Evolutionary conservation across 257 asterid species (phyloP).

Genomic region (Cordia subcordata): DNA sequence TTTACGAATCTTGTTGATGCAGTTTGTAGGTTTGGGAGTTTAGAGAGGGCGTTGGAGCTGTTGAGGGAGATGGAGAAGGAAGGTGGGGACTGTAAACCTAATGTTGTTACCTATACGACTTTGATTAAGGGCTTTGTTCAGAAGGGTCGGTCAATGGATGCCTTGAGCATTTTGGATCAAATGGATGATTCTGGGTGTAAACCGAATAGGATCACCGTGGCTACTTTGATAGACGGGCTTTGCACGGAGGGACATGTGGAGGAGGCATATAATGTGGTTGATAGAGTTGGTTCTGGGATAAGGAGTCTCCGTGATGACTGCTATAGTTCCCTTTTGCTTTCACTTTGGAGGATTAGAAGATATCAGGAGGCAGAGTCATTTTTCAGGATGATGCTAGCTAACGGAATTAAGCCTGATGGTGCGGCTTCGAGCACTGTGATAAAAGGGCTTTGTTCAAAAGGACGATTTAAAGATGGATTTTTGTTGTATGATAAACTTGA

Average conservation of each 20-base stretch:
- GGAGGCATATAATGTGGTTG: constrained; percentile 49
- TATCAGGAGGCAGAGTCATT: constrained; percentile 46
- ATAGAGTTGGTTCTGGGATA: constrained; percentile 32
- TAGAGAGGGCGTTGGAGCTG: constrained; percentile 59
- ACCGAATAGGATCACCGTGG: constrained; percentile 56
- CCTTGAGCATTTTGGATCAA: constrained; percentile 43
- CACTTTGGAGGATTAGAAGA: constrained; percentile 51
- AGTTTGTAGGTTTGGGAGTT: constrained; percentile 48
- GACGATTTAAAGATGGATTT: constrained; percentile 58
- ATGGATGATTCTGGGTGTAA: constrained; percentile 43
- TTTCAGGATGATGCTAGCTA: constrained; percentile 53
- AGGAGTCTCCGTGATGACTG: constrained; percentile 40
- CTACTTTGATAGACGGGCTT: constrained; percentile 58
- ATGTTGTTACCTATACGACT: constrained; percentile 66
- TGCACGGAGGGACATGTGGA: constrained; percentile 52
- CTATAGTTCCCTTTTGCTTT: constrained; percentile 45
- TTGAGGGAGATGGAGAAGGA: constrained; percentile 64
- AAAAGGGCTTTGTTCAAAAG: constrained; percentile 34
- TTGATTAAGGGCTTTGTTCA: constrained; percentile 57
- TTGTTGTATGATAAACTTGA: constrained; percentile 41
- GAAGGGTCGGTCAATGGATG: constrained; percentile 53
- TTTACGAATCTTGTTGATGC: constrained; percentile 71
- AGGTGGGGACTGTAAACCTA: constrained; percentile 42
- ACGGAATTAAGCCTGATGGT: constrained; percentile 62
- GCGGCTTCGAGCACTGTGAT: constrained; percentile 47